Evolutionary conservation across 2,329 filamentous ascomycete species (phyloP).

Genomic region (Cladosporium sp.): DNA sequence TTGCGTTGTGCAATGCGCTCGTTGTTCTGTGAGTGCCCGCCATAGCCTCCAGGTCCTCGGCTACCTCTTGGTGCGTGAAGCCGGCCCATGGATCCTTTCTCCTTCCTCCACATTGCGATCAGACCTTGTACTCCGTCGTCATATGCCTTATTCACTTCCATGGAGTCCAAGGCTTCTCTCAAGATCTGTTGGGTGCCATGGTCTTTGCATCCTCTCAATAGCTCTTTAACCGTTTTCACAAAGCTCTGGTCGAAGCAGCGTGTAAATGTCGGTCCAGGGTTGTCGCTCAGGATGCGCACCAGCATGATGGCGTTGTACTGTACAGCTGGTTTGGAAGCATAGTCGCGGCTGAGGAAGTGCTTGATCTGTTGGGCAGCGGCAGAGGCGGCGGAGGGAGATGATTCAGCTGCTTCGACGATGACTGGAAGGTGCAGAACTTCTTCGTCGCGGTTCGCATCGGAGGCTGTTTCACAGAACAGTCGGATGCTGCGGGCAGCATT

Average conservation of each 20-base stretch:
- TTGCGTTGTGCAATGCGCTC: slow-evolving; percentile 3
- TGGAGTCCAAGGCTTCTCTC: slow-evolving; percentile 76
- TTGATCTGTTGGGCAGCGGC: slow-evolving; percentile 77
- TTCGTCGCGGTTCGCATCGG: slow-evolving; percentile 60
- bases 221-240: slow-evolving; percentile 66
- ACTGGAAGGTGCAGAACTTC: slow-evolving; percentile 88
- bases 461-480: slow-evolving; percentile 72
- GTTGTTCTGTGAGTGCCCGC: background rate
- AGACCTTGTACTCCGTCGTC: slow-evolving; percentile 71
- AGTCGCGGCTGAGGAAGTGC: slow-evolving; percentile 73
- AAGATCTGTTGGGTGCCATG: slow-evolving; percentile 77
- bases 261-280: slow-evolving; percentile 88
- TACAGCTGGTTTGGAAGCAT: slow-evolving; percentile 56
- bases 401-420: slow-evolving; percentile 93
- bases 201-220: slow-evolving; percentile 68
- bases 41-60: slow-evolving; percentile 6
- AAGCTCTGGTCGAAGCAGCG: slow-evolving; percentile 84
- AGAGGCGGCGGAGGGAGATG: slow-evolving; percentile 77
- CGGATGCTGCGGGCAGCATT: slow-evolving; percentile 63
- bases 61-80: slow-evolving; percentile 15
- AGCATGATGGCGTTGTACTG: slow-evolving; percentile 98
- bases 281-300: slow-evolving; percentile 83
- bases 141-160: slow-evolving; percentile 66
- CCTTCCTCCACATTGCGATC: slow-evolving; percentile 82
- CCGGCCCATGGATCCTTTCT: slow-evolving; percentile 55